Conservation (phyloP, 1,284 basidiomycete genomes). For the Volvariella volvacea region DNA sequence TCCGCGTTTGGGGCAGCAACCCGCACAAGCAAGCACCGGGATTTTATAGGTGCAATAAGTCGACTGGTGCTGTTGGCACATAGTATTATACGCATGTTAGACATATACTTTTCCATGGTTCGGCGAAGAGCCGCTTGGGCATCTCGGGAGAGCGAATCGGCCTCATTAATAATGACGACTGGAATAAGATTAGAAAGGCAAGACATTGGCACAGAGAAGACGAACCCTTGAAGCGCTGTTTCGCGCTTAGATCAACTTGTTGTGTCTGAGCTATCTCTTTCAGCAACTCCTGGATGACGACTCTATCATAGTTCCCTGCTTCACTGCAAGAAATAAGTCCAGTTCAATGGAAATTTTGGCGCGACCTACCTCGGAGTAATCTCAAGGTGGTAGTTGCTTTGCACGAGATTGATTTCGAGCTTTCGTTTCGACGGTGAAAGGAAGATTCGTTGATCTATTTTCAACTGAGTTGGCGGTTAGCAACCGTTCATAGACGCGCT, state of each 20-base stretch:
- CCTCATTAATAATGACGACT: conserved; percentile 99
- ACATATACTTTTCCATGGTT: conserved; percentile 99
- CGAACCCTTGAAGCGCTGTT: conserved; percentile 93
- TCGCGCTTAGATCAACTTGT: conserved; percentile 93
- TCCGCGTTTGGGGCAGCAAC: conserved; percentile 82
- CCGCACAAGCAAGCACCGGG: conserved; percentile 88
- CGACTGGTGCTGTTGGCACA: conserved; percentile 97
- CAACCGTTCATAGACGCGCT: conserved; percentile 4
- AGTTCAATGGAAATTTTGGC: conserved; percentile 1
- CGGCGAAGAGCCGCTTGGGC: conserved; percentile 95
- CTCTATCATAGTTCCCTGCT: conserved; percentile 92
- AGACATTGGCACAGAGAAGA: conserved; percentile 1
- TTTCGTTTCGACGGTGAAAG: conserved; percentile 92
- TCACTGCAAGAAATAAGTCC: conserved; percentile 53
- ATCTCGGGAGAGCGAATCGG: conserved; percentile 90
- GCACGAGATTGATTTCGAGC: conserved; percentile 94
- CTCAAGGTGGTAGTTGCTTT: conserved; percentile 97
- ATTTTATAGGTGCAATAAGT: conserved; percentile 96
- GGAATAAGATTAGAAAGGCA: conserved; percentile 4
- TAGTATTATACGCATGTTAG: conserved; percentile 93
- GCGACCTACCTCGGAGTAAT: conserved; percentile 83
- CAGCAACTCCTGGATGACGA: conserved; percentile 94
- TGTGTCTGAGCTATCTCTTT: conserved; percentile 99
- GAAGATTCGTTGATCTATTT: conserved; percentile 98
- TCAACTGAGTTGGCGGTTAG: conserved; percentile 52